These are phyloP conservation scores for Halteria grandinella DNA, from an alignment of 73 alveolate genomes.

Conservation along the genomic window DNA sequence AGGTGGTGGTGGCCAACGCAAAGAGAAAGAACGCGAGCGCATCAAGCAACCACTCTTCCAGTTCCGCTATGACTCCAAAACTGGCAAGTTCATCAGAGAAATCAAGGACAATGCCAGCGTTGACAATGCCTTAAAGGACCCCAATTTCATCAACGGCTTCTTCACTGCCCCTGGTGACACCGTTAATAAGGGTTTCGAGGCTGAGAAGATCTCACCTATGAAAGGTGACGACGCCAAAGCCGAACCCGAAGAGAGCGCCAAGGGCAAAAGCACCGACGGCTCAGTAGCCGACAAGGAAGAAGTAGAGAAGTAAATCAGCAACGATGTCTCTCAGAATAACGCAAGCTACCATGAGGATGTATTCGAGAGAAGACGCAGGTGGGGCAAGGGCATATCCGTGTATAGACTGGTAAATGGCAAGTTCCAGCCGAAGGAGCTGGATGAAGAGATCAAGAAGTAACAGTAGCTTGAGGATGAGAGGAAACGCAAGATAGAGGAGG, in stretches of 20 bases:
- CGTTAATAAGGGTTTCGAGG: not conserved
- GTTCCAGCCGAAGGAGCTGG: conserved; percentile 45
- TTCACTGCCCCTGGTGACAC: not conserved
- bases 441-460: conserved; percentile 35
- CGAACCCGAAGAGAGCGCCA: conserved; percentile 14
- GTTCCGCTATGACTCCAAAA: conserved; percentile 29
- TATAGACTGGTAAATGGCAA: conserved; percentile 39
- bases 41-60: conserved; percentile 46
- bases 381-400: conserved; percentile 54
- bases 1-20: not conserved
- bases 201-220: not conserved
- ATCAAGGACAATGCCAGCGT: conserved; percentile 10
- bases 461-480: conserved; percentile 40
- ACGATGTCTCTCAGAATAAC: not conserved
- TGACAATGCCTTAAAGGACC: conserved; percentile 30
- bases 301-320: not conserved
- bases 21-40: conserved; percentile 36
- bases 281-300: not conserved
- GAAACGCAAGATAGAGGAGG: conserved; percentile 38
- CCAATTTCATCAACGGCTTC: conserved; percentile 50
- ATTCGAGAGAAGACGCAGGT: conserved; percentile 7
- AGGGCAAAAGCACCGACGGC: not conserved
- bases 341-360: conserved; percentile 31
- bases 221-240: conserved; percentile 16
- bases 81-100: conserved; percentile 38